Evolutionary conservation across 495 filamentous ascomycete genomes (phyloP).

Genomic region (Rhypophila decipiens): DNA sequence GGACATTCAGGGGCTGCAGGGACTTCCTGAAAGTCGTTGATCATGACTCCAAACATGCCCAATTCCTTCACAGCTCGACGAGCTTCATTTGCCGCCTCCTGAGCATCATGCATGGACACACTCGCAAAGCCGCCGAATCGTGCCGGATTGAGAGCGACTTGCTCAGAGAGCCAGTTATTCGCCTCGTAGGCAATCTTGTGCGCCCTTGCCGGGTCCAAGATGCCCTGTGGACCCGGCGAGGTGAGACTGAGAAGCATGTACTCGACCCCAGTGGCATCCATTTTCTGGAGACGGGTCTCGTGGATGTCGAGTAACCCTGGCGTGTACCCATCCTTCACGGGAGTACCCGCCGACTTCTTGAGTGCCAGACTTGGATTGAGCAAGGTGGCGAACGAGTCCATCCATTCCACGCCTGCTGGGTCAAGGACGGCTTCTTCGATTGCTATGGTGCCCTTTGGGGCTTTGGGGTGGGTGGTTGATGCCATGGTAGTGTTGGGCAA

Average conservation of each 20-base stretch:
- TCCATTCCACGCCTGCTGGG: slow-evolving; percentile 23
- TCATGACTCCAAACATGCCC: slow-evolving; percentile 53
- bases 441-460: slow-evolving; percentile 50
- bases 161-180: slow-evolving; percentile 53
- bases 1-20: slow-evolving; percentile 26
- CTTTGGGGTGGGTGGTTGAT: slow-evolving; percentile 9
- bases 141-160: slow-evolving; percentile 44
- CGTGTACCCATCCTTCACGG: slow-evolving; percentile 9
- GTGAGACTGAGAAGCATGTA: slow-evolving; percentile 53
- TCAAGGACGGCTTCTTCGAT: slow-evolving; percentile 53
- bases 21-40: slow-evolving; percentile 49
- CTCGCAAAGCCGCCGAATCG: slow-evolving; percentile 52
- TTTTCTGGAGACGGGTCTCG: slow-evolving; percentile 42
- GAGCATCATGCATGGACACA: slow-evolving; percentile 36
- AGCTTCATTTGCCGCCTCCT: slow-evolving; percentile 50
- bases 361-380: slow-evolving; percentile 17
- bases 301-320: slow-evolving; percentile 34
- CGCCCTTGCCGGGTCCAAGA: slow-evolving; percentile 32
- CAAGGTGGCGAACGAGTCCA: slow-evolving; percentile 21
- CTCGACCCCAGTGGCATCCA: slow-evolving; percentile 54
- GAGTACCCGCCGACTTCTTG: too few relatives aligned
- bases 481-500: neutral
- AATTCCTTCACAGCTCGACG: slow-evolving; percentile 46
- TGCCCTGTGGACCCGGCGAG: slow-evolving; percentile 54
- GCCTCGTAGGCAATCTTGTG: slow-evolving; percentile 35